Evolutionary conservation across 192 early-diverging fungal genomes (phyloP), one percentile per base, ranked within the genome.

Genomic region (Rhizoclosmatium sp.): DNA sequence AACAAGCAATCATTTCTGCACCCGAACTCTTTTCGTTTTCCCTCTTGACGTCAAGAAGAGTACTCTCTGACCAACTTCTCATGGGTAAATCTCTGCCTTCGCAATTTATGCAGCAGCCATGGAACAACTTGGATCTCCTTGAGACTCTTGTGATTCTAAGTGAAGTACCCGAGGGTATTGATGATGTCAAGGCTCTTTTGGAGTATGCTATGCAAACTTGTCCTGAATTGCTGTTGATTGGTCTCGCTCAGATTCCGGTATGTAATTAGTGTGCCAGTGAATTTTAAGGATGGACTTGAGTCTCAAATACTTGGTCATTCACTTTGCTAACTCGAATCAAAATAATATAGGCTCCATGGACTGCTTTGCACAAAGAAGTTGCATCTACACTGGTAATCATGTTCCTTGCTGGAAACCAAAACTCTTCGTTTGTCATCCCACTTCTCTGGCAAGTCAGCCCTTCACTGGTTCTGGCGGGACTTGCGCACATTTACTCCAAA

Each of bases 151-250:
- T 84, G 5, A 85, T 61, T 64, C 71, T 71, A 68, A 92, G 84
- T 82, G 90, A 56, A 87, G 60, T 67, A 9, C 77, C 81, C 51
- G 47, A 46, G 10, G 73, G 10, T 16, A 42, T 75, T 4, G 93
- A 91, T 5, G 91, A 92, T 46, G 90, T 90, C 58, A 89, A 89
- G 80, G 82, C 87, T 4, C 83, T 93, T 62, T 80, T 95, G 68
- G 92, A 94, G 40, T 49, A 78, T 40, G 89, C 88, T 9, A 65
- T 88, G 4, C 89, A 92, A 56, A 85, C 87, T 62, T 81, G 91
- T 19, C 93, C 95, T 3, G 95, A 96, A 71, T 79, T 96, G 7
- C 47, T 96, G 5, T 85, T 94, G 41, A 77, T 95, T 41, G 93
- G 91, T 0, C 85, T 96, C 44, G 89, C 91, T 14, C 92, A 93